Base-by-base conservation (phyloP, 805 yeast genomes). In the Cephaloascus fragrans region DNA sequence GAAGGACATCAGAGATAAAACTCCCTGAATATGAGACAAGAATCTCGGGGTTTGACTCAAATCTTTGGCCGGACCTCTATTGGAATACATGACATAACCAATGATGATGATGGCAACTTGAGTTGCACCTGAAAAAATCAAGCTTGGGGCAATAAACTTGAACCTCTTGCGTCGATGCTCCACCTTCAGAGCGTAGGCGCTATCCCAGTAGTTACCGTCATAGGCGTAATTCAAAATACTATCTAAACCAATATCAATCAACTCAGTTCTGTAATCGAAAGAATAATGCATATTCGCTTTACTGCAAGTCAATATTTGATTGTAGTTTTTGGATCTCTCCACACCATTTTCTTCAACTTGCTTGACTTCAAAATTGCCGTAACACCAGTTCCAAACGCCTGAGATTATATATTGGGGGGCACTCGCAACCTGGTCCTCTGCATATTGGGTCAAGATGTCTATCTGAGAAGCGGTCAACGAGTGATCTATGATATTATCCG, bases 201-300 rank as follows among this genome's bases (percentile, higher is more conserved):
- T 36, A 38, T 44, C 51, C 6, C 43, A 40, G n/a, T 39, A 41
- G n/a, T 39, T 29, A 14, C 38, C 18, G 35, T 59, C 52, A 43
- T 62, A 69, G 0, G 79, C 78, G 47, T 75, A 76, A 3, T 71
- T 72, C 39, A 71, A 51, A 4, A 72, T 67, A 29, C 62, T 62
- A 19, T 56, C 55, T 20, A 75, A 53, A 3, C 75, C 73, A 18
- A 66, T 57, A 0, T 51, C 42, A 2, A 56, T 51, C 31, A 75
- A 47, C 40, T 69, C 62, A 4, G 52, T 48, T 32, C 71, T 53
- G 46, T 74, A 75, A 52, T 74, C 73, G 48, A 73, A 65, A 2
- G 62, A 55, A 41, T 55, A 61, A 20, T 48, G 31, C 19, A 37
- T 33, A 17, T 36, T 37, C n/a, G 44, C 26, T 18, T 41, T 43